Evolutionary conservation across 257 asterid genomes (phyloP), one percentile per base, ranked within the genome.

Genomic region (Capsicum chinense): DNA sequence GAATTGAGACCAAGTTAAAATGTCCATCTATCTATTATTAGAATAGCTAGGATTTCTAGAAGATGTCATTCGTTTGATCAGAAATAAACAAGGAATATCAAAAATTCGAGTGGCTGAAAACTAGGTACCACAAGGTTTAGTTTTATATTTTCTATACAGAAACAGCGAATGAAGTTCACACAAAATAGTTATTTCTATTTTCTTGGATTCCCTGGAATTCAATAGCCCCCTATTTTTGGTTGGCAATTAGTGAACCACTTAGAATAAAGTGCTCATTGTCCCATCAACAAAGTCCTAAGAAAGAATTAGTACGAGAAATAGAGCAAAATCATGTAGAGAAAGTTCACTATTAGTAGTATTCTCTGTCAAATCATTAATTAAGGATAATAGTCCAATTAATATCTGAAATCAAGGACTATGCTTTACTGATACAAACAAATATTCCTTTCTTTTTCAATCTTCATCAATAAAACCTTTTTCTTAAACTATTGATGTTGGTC

Each of bases 261-360:
- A n/a, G n/a, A 74, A 48, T 74, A 74, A 50, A 50, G 37, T 48
- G 48, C 15, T 48, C 13, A 52, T 52, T 76, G 81, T 52, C 81
- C 12, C 81, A 21, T 76, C 62, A 52, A 26, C 21, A 21, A 37
- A 12, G 59, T 76, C 81, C 47, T 13, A 26, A 47, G 44, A 26
- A 50, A 48, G 39, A n/a, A 47, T 69, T 47, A 26, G 17, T 12
- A 16, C 56, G 39, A 69, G 56, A 14, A 37, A 37, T 70, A 70
- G 8, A 16, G 33, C 56, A 17, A 56, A 69, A 67, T 14, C 57
- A 9, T 44, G 79, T 5, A 42, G 21, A 44, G 4, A 70, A 44
- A 17, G 16, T 74, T 74, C 62, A 26, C 44, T 50, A 48, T 60
- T 48, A 26, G 26, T 26, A 26, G 26, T 26, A 19, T 79, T 79